Evolutionary conservation across 768 basidiomycete genomes (phyloP).

Genomic region (Lentinula aciculospora): DNA sequence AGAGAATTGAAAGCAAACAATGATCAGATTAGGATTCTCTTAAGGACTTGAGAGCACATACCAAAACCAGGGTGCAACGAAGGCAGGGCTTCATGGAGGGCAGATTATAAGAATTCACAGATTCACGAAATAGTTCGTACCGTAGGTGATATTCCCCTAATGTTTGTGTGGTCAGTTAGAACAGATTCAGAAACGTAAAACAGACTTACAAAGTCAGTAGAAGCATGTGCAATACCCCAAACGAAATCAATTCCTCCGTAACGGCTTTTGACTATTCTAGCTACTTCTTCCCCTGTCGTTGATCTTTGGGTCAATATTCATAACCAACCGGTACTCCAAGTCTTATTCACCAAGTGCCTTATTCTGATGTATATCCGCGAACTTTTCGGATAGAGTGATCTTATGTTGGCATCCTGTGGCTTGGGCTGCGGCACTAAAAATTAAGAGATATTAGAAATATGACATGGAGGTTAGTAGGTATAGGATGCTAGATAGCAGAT

Average conservation of each 20-base stretch:
- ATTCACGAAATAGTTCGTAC: conserved; percentile 28
- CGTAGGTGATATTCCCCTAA: conserved; percentile 73
- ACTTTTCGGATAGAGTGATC: conserved; percentile 27
- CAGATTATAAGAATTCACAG: background rate
- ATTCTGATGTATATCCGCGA: conserved; percentile 65
- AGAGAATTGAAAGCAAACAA: background rate
- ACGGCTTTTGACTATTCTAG: conserved; percentile 50
- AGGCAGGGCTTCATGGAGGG: conserved; percentile 40
- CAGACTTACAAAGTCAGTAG: conserved; percentile 74
- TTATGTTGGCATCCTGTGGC: conserved; percentile 60
- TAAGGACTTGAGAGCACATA: conserved; percentile 18
- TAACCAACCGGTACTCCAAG: background rate
- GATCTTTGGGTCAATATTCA: background rate
- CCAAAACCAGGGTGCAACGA: conserved; percentile 73
- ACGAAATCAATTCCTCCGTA: conserved; percentile 60
- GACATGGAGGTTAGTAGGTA: background rate
- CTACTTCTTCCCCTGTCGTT: conserved; percentile 55
- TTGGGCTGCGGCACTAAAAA: conserved; percentile 52
- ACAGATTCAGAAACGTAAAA: background rate
- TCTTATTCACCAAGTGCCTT: conserved; percentile 43
- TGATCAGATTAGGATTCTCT: background rate
- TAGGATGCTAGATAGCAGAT: background rate
- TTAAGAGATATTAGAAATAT: background rate
- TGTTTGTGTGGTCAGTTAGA: background rate
- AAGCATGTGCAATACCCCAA: conserved; percentile 65